Evolutionary conservation across 1,284 basidiomycete genomes (phyloP).

Genomic region (Pyrrhoderma lamaoense): DNA sequence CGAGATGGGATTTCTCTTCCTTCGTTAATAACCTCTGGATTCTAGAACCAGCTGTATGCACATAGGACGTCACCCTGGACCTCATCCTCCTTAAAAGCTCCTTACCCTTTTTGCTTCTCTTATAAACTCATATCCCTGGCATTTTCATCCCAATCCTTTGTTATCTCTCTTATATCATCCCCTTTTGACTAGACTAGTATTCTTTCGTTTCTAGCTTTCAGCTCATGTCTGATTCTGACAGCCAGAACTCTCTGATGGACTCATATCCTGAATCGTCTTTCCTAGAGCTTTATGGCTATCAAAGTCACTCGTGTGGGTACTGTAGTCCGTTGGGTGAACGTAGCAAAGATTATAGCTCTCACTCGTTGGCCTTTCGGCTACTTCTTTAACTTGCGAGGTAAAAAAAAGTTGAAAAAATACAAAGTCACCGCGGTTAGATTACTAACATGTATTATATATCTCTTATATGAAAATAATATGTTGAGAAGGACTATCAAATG

Average conservation of each 20-base stretch:
- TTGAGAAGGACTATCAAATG: conserved; percentile 58
- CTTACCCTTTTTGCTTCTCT: no score
- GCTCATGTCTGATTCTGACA: neutral
- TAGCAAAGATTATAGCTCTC: conserved; percentile 27
- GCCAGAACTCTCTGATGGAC: neutral
- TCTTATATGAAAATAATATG: neutral
- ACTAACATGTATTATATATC: neutral
- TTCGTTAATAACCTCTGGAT: no score
- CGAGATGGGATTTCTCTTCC: no score
- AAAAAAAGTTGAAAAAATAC: conserved; percentile 30
- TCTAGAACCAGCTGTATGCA: no score
- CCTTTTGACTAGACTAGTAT: neutral
- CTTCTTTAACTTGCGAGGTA: conserved; percentile 45
- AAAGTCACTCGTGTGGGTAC: conserved; percentile 37
- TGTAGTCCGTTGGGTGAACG: conserved; percentile 33
- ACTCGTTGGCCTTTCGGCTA: conserved; percentile 31
- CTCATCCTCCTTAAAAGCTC: no score
- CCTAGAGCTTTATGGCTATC: conserved; percentile 2
- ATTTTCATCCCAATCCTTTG: neutral
- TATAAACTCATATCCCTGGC: no score
- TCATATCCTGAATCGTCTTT: neutral
- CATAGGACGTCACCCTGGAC: no score
- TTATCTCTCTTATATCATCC: neutral
- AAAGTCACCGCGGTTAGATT: neutral
- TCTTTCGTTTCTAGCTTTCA: neutral